Percentiles rank a stretch among this genome's conserved stretches.
Evolutionary conservation across 2,329 filamentous ascomycete species (phyloP).

Genomic region (Simplicillium sp.): DNA sequence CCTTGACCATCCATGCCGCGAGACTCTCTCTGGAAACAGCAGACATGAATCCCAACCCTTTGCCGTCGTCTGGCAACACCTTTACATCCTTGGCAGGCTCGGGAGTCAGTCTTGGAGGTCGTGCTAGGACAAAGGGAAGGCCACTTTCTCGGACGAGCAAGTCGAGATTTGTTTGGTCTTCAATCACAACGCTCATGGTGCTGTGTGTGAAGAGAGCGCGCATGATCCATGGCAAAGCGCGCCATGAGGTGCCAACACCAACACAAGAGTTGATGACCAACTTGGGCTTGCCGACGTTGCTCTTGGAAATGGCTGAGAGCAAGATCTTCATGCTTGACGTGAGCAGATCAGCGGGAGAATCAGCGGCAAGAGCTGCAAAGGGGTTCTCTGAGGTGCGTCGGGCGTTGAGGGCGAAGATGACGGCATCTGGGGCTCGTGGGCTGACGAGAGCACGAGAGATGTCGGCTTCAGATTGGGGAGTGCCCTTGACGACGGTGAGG

Average conservation of each 20-base stretch:
- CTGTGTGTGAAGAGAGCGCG: constrained; percentile 31
- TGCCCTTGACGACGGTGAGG: constrained; percentile 29
- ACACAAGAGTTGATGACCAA: constrained; percentile 40
- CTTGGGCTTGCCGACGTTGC: constrained; percentile 24
- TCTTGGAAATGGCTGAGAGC: constrained; percentile 20
- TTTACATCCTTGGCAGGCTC: constrained; percentile 24
- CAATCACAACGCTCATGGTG: constrained; percentile 33
- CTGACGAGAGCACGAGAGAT: constrained; percentile 24
- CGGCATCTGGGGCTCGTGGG: constrained; percentile 17
- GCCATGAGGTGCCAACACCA: constrained; percentile 36
- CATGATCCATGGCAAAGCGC: constrained; percentile 28
- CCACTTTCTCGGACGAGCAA: constrained; percentile 22
- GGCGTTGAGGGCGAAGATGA: constrained; percentile 40
- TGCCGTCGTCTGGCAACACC: constrained; percentile 30
- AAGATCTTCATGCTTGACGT: constrained; percentile 28
- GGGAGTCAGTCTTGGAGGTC: constrained; percentile 32
- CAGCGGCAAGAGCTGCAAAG: constrained; percentile 28
- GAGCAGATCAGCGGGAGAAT: constrained; percentile 35
- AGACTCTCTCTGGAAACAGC: constrained; percentile 27
- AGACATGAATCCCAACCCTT: constrained; percentile 29
- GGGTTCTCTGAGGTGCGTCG: constrained; percentile 34
- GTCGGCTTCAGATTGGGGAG: constrained; percentile 23
- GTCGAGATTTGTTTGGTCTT: constrained; percentile 39
- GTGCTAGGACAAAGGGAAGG: constrained; percentile 28
- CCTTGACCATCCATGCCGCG: constrained; percentile 34